Evolutionary conservation across 805 yeast genomes (phyloP).

Genomic region (Danielia reshetovae): DNA sequence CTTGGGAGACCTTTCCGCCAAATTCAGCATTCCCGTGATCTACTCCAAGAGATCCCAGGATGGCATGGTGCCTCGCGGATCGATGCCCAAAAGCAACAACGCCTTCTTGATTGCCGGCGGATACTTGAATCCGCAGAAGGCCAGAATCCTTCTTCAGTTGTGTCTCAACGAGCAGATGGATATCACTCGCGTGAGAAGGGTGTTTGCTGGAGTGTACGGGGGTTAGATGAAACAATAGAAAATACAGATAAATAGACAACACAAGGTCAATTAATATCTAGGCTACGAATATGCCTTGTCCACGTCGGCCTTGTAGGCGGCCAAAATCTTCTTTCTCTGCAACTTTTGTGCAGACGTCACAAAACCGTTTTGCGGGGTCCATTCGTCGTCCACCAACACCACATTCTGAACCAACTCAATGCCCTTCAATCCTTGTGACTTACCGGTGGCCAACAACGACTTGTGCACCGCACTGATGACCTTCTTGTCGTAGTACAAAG

Average conservation of each 20-base stretch:
- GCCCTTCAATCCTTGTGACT: conserved; percentile 73
- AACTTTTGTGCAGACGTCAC: conserved; percentile 95
- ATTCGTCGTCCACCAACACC: conserved; percentile 80
- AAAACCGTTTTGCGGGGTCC: conserved; percentile 96
- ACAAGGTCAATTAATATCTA: neutral
- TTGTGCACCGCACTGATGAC: conserved; percentile 52
- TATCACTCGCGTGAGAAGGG: conserved; percentile 36
- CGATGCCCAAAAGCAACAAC: conserved; percentile 24
- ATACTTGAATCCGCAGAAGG: conserved; percentile 61
- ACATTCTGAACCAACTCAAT: conserved; percentile 81
- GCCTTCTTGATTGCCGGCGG: conserved; percentile 50
- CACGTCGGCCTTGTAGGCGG: conserved; percentile 61
- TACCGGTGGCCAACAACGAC: conserved; percentile 69
- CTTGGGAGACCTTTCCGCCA: conserved; percentile 35
- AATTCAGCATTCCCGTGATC: conserved; percentile 47
- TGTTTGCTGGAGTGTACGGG: conserved; percentile 48
- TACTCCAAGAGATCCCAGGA: conserved; percentile 67
- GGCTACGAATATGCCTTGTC: conserved; percentile 51
- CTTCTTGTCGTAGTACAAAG: conserved; percentile 54
- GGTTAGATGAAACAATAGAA: conserved; percentile 5
- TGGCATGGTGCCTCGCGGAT: conserved; percentile 62
- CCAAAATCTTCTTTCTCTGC: conserved; percentile 86
- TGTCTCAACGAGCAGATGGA: conserved; percentile 43
- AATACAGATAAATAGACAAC: neutral
- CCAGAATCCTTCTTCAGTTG: conserved; percentile 54